phyloP scores from a whole-genome alignment of 2,329 filamentous ascomycete genomes.

The Alternaria ventricosa region DNA sequence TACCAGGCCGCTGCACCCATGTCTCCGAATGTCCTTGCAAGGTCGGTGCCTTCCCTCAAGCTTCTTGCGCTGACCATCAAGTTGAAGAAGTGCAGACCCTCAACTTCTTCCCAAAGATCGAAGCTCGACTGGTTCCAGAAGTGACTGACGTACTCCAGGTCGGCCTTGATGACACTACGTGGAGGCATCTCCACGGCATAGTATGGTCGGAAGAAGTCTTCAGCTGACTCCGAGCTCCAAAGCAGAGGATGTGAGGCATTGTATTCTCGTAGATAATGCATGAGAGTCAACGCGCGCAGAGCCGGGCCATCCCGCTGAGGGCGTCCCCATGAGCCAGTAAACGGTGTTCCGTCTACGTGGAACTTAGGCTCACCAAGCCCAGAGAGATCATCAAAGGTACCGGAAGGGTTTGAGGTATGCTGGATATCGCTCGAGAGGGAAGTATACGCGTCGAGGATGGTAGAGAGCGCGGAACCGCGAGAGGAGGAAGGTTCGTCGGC shows the following conservation, averaged over 20 bases:
- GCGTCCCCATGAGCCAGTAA: constrained; percentile 50
- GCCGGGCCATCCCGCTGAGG: constrained; percentile 55
- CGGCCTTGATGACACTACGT: constrained; percentile 52
- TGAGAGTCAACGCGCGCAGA: constrained; percentile 52
- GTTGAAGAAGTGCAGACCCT: constrained; percentile 52
- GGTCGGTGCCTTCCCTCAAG: constrained; percentile 42
- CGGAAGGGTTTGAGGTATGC: constrained; percentile 49
- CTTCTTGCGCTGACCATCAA: constrained; percentile 48
- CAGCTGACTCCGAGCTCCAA: constrained; percentile 35
- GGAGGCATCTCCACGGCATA: constrained; percentile 48
- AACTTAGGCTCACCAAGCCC: constrained; percentile 55
- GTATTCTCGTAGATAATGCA: constrained; percentile 50
- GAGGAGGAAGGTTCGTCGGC: constrained; percentile 37
- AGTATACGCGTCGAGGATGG: constrained; percentile 43
- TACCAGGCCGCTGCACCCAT: constrained; percentile 50
- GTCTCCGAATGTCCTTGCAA: constrained; percentile 46
- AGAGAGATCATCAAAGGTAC: constrained; percentile 43
- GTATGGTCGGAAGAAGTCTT: constrained; percentile 42
- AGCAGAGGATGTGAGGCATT: constrained; percentile 49
- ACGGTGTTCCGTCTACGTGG: constrained; percentile 47
- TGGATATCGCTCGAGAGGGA: constrained; percentile 47
- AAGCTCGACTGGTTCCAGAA: constrained; percentile 52
- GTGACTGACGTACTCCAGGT: constrained; percentile 53
- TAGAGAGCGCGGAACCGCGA: constrained; percentile 34
- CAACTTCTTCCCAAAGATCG: constrained; percentile 56